phyloP scores from a whole-genome alignment of 2,329 filamentous ascomycete genomes.

The Corynespora cassiicola region DNA sequence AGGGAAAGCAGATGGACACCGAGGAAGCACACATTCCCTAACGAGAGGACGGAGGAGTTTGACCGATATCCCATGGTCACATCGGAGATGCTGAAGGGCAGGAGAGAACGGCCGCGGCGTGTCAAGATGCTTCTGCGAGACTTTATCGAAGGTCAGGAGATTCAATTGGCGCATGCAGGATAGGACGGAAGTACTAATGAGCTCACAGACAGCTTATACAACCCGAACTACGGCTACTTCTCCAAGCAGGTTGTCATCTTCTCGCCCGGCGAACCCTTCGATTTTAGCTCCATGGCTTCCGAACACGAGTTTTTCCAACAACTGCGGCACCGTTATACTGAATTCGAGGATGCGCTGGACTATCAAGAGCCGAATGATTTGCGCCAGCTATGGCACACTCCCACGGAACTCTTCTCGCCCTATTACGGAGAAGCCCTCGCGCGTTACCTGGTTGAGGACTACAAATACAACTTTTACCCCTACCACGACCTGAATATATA shows the following conservation, averaged over 20 bases:
- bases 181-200: slow-evolving; percentile 14
- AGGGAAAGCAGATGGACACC: slow-evolving; percentile 86
- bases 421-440: slow-evolving; percentile 98
- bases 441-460: slow-evolving; percentile 94
- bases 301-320: slow-evolving; percentile 83
- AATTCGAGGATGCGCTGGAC: slow-evolving; percentile 90
- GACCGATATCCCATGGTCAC: slow-evolving; percentile 84
- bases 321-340: slow-evolving; percentile 79
- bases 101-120: slow-evolving; percentile 77
- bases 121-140: slow-evolving; percentile 98
- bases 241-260: slow-evolving; percentile 97
- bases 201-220: slow-evolving; percentile 82
- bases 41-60: slow-evolving; percentile 82
- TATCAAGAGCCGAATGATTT: slow-evolving; percentile 72
- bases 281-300: slow-evolving; percentile 81
- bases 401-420: slow-evolving; percentile 93
- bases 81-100: slow-evolving; percentile 74
- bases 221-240: slow-evolving; percentile 94
- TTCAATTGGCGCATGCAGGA: not conserved
- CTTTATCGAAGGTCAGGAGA: slow-evolving; percentile 84
- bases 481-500: slow-evolving; percentile 98
- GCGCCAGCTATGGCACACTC: slow-evolving; percentile 96
- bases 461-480: slow-evolving; percentile 90
- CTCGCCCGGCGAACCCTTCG: slow-evolving; percentile 86
- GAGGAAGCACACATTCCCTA: slow-evolving; percentile 74